Evolutionary conservation across 148 eudicot species (phyloP).

Genomic region (Mesembryanthemum crystallinum): DNA sequence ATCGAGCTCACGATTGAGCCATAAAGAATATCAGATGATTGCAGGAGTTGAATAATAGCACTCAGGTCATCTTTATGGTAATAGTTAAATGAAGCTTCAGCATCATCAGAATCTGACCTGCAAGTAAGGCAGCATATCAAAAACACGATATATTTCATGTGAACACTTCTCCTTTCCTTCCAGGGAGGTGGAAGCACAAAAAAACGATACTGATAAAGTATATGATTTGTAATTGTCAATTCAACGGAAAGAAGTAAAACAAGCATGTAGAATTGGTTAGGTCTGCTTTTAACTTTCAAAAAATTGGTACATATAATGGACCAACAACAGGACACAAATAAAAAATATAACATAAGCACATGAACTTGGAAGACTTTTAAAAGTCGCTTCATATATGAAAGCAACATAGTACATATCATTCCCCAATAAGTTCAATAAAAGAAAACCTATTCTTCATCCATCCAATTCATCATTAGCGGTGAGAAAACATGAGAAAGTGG

Average conservation of each 20-base stretch:
- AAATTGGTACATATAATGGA: neutral
- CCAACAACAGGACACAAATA: neutral
- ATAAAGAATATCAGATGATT: conserved; percentile 42
- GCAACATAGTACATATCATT: neutral
- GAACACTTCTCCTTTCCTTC: conserved; percentile 4
- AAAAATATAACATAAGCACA: neutral
- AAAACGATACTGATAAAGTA: neutral
- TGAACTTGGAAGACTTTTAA: neutral
- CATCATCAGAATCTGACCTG: conserved; percentile 69
- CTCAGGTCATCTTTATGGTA: conserved; percentile 67
- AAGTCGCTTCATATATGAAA: neutral
- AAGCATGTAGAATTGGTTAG: neutral
- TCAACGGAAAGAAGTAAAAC: neutral
- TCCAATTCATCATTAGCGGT: neutral
- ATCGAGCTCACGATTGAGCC: conserved; percentile 48
- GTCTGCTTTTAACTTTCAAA: neutral
- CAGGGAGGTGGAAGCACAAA: neutral
- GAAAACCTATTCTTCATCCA: neutral
- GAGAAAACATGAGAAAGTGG: too few species aligned
- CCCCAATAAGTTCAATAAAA: neutral
- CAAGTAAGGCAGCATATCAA: conserved; percentile 35
- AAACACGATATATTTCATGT: conserved; percentile 4
- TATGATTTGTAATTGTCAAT: neutral
- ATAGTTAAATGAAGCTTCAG: conserved; percentile 47
- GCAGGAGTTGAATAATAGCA: conserved; percentile 51